These are phyloP conservation scores for Trypanosoma cruzi DNA, from an alignment of 208 protist species.

Conservation along the genomic window DNA sequence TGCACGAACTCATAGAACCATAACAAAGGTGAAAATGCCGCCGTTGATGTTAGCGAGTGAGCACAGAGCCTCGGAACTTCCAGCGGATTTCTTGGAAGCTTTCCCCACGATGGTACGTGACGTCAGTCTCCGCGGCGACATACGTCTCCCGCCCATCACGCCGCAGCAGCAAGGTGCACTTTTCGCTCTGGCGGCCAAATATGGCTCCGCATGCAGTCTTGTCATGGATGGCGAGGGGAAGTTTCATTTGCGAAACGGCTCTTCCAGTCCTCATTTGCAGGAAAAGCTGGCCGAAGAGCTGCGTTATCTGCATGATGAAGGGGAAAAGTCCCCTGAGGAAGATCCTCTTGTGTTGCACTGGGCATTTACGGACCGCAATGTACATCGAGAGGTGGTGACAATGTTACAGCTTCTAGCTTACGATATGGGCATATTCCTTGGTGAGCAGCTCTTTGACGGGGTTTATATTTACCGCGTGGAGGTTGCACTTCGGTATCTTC, in stretches of 20 bases:
- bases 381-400: conserved; percentile 28
- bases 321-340: neutral
- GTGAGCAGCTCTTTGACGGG: conserved; percentile 13
- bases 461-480: conserved; percentile 26
- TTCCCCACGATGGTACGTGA: conserved; percentile 17
- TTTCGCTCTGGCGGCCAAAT: conserved; percentile 10
- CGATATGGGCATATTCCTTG: conserved; percentile 31
- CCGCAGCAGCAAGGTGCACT: conserved; percentile 12
- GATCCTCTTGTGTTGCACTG: conserved; percentile 17
- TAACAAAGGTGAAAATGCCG: neutral
- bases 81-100: neutral
- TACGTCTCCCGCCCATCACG: conserved; percentile 3
- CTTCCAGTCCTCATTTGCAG: conserved; percentile 23
- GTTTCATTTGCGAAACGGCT: conserved; percentile 22
- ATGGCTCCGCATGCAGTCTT: conserved; percentile 15
- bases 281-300: conserved; percentile 10
- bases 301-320: conserved; percentile 14
- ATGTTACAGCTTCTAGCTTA: conserved; percentile 29
- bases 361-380: conserved; percentile 27
- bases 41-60: neutral
- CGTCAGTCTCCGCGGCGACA: conserved; percentile 23
- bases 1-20: neutral
- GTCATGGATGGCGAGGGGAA: conserved; percentile 14
- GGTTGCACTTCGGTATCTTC: conserved; percentile 26
- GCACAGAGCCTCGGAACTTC: neutral